These are phyloP conservation scores for Oehlia diaphana DNA, from an alignment of 192 early-diverging fungal species.

Conservation along the genomic window DNA sequence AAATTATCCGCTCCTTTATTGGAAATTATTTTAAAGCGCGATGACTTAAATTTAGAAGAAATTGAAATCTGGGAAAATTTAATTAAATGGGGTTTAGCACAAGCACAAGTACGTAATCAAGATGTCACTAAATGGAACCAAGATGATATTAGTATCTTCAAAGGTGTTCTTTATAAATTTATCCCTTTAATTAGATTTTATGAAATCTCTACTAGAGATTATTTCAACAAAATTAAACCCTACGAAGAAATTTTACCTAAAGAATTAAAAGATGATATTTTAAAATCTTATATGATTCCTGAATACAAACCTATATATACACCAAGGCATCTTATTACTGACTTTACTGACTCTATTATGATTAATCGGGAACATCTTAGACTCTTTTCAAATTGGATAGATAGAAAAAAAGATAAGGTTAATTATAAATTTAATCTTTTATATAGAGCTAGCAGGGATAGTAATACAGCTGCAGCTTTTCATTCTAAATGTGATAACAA, in stretches of 20 bases:
- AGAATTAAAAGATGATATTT: not conserved
- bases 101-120: not conserved
- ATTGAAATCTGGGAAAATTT: constrained; percentile 20
- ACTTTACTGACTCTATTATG: not conserved
- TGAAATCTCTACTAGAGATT: not conserved
- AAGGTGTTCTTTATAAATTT: not conserved
- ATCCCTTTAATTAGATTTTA: constrained; percentile 14
- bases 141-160: not conserved
- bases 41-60: constrained; percentile 21
- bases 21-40: not conserved
- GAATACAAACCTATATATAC: not conserved
- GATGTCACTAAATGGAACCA: not conserved
- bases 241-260: not conserved
- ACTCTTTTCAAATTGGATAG: not conserved
- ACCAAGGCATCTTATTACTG: not conserved
- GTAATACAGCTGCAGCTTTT: no score
- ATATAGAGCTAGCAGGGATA: no score
- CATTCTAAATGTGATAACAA: no score
- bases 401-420: not conserved
- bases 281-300: not conserved
- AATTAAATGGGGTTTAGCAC: constrained; percentile 22
- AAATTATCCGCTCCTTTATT: no score
- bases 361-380: not conserved
- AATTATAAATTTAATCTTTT: no score
- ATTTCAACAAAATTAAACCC: not conserved